Conservation (phyloP, 192 early-diverging fungal genomes). For the Chytriomyces sp. region DNA sequence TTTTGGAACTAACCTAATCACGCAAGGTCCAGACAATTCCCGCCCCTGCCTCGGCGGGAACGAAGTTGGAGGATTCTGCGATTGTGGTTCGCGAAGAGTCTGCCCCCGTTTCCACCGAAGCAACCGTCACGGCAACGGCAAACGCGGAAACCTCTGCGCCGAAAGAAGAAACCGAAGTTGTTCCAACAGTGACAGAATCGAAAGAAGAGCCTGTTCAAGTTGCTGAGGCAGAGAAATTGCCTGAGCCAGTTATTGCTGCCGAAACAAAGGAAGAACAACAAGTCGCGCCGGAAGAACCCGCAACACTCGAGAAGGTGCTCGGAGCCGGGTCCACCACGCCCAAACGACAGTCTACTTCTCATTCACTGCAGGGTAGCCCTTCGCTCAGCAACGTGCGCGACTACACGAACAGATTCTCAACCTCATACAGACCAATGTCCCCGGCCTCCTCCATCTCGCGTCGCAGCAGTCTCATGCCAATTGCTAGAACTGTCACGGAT, state of each 20-base stretch:
- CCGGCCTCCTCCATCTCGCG: slow-evolving; percentile 28
- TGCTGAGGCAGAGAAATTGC: neutral
- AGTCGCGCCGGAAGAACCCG: neutral
- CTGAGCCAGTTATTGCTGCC: neutral
- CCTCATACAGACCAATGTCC: neutral
- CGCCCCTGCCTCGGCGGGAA: too few species aligned
- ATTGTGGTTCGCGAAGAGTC: neutral
- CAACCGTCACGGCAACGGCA: neutral
- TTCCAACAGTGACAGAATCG: neutral
- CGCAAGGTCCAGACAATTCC: too few species aligned
- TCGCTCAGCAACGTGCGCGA: slow-evolving; percentile 14
- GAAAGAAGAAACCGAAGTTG: neutral
- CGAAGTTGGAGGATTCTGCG: neutral
- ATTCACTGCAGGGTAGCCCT: neutral
- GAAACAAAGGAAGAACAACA: slow-evolving; percentile 5
- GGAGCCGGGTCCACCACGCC: neutral
- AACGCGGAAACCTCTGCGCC: slow-evolving; percentile 12
- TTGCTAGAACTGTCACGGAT: slow-evolving; percentile 40
- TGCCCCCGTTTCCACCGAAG: neutral
- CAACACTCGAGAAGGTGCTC: slow-evolving; percentile 3
- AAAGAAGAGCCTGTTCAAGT: neutral
- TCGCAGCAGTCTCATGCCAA: slow-evolving; percentile 29
- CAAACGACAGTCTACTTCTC: neutral
- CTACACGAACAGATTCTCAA: slow-evolving; percentile 1
- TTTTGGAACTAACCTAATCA: too few species aligned